Conservation (phyloP, 352 stramenopile genomes). For the Globisporangium ultimum region DNA sequence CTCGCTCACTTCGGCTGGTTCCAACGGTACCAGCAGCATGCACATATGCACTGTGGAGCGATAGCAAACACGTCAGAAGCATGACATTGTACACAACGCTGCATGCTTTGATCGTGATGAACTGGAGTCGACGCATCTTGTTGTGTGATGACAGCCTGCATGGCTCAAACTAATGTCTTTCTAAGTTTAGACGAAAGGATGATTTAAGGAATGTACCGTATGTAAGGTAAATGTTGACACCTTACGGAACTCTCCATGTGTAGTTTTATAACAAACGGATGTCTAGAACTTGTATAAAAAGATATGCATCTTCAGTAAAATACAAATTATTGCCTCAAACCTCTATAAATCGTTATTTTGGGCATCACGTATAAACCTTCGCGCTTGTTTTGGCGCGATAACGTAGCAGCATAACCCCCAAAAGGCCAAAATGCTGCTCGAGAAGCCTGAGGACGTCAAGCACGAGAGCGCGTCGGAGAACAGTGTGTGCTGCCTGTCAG, state of each 20-base stretch:
- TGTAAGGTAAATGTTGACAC: too few relatives aligned
- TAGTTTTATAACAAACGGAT: neutral
- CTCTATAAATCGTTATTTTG: neutral
- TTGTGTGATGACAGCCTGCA: too few relatives aligned
- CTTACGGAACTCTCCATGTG: too few relatives aligned
- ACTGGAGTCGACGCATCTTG: too few relatives aligned
- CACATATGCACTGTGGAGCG: neutral
- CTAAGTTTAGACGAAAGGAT: too few relatives aligned
- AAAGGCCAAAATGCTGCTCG: slow-evolving; percentile 55
- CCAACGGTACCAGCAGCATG: neutral
- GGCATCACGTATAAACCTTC: neutral
- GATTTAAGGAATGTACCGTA: too few relatives aligned
- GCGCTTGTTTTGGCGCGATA: neutral
- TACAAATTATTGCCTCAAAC: neutral
- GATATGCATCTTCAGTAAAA: neutral
- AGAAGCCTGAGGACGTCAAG: slow-evolving; percentile 75
- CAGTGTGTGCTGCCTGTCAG: slow-evolving; percentile 25
- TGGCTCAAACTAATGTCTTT: too few relatives aligned
- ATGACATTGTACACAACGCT: neutral
- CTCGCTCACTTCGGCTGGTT: slow-evolving; percentile 39
- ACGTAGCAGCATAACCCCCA: neutral
- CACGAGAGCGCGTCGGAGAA: slow-evolving; percentile 71
- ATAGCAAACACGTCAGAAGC: neutral
- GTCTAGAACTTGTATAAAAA: neutral
- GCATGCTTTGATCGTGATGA: neutral